phyloP scores from a whole-genome alignment of 805 yeast genomes.

The Cyberlindnera maritima region DNA sequence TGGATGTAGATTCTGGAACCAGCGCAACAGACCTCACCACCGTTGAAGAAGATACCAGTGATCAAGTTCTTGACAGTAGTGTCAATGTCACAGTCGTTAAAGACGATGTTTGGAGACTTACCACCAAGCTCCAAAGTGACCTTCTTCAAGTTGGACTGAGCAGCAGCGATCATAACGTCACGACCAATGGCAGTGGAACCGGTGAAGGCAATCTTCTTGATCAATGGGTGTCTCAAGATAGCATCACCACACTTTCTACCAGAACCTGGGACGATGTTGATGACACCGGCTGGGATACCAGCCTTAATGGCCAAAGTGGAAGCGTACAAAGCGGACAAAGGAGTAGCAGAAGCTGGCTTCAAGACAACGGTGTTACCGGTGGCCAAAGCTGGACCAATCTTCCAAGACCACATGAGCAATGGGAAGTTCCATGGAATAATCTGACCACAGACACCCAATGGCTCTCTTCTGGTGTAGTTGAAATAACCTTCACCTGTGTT shows the following conservation, averaged over 20 bases:
- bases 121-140: slow-evolving; percentile 70
- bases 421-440: slow-evolving; percentile 77
- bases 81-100: slow-evolving; percentile 55
- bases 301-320: slow-evolving; percentile 54
- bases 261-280: slow-evolving; percentile 60
- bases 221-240: slow-evolving; percentile 52
- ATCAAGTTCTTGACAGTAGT: slow-evolving; percentile 45
- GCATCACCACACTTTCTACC: slow-evolving; percentile 61
- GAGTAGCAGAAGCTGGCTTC: slow-evolving; percentile 66
- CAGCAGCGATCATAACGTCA: slow-evolving; percentile 56
- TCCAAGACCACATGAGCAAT: slow-evolving; percentile 65
- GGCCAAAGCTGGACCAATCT: slow-evolving; percentile 64
- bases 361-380: slow-evolving; percentile 64
- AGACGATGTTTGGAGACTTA: slow-evolving; percentile 65
- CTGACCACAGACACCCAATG: slow-evolving; percentile 69
- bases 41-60: slow-evolving; percentile 62
- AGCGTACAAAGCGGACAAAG: slow-evolving; percentile 59
- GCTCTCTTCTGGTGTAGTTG: slow-evolving; percentile 58
- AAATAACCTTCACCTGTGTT: slow-evolving; percentile 51
- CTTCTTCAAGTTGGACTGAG: slow-evolving; percentile 60
- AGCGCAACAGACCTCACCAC: slow-evolving; percentile 71
- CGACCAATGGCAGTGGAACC: slow-evolving; percentile 68
- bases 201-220: slow-evolving; percentile 64
- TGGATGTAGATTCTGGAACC: slow-evolving; percentile 66
- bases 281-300: slow-evolving; percentile 62